Evolutionary conservation across 2,329 filamentous ascomycete species (phyloP).

Genomic region (Amesomyces nigricolor): DNA sequence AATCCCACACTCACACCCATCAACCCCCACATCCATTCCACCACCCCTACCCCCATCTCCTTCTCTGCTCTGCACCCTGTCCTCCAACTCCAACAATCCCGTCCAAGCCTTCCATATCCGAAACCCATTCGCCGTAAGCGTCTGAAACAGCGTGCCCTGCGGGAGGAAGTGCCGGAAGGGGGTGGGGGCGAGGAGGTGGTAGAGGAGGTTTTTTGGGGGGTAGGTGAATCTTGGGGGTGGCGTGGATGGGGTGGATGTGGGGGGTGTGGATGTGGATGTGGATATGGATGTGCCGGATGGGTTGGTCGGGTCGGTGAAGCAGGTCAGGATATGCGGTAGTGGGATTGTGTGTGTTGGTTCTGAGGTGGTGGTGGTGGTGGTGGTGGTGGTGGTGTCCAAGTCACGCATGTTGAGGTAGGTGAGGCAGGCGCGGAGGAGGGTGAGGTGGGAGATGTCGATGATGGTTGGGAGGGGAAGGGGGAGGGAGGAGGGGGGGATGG

Average conservation of each 20-base stretch:
- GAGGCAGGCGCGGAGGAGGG: slow-evolving; percentile 30
- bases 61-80: slow-evolving; percentile 23
- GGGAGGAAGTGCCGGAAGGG: slow-evolving; percentile 32
- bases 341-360: neutral
- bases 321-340: neutral
- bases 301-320: neutral
- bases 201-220: slow-evolving; percentile 30
- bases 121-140: slow-evolving; percentile 26
- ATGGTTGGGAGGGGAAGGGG: slow-evolving; percentile 21
- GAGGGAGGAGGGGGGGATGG: slow-evolving; percentile 8
- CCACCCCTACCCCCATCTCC: slow-evolving; percentile 7
- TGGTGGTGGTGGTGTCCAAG: slow-evolving; percentile 23
- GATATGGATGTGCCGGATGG: no score
- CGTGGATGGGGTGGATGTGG: slow-evolving; percentile 28
- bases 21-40: neutral
- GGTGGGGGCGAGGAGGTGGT: slow-evolving; percentile 30
- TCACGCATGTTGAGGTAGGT: slow-evolving; percentile 32
- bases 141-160: slow-evolving; percentile 26
- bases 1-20: no score
- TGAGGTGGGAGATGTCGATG: slow-evolving; percentile 29
- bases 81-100: slow-evolving; percentile 25
- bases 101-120: slow-evolving; percentile 34
- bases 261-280: slow-evolving; percentile 5
- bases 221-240: slow-evolving; percentile 28
- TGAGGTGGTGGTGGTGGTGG: neutral